phyloP scores from a whole-genome alignment of 2,329 filamentous ascomycete genomes.

The Alternaria dauci region DNA sequence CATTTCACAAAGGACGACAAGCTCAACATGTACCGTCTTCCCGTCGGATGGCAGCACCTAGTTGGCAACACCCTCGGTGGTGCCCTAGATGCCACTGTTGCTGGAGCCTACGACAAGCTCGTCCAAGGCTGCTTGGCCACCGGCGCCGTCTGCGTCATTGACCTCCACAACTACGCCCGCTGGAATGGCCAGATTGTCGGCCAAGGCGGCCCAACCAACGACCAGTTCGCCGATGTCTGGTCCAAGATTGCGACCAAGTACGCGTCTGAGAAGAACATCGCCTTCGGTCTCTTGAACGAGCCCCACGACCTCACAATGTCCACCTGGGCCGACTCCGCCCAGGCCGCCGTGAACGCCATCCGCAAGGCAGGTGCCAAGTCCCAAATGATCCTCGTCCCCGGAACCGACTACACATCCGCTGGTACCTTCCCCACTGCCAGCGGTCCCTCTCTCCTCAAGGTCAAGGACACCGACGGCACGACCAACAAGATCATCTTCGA shows the following conservation, averaged over 20 bases:
- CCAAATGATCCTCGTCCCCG: conserved; percentile 71
- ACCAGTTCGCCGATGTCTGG: conserved; percentile 68
- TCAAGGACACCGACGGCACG: conserved; percentile 68
- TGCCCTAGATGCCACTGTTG: conserved; percentile 58
- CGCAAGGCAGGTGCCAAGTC: conserved; percentile 68
- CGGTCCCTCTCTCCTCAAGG: conserved; percentile 58
- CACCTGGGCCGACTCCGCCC: conserved; percentile 67
- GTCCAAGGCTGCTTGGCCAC: conserved; percentile 65
- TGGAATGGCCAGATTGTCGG: conserved; percentile 71
- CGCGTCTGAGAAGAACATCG: conserved; percentile 61
- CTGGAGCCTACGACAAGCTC: conserved; percentile 63
- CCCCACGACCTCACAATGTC: conserved; percentile 66
- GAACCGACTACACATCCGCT: conserved; percentile 63
- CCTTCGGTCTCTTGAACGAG: conserved; percentile 75
- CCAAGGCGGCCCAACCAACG: conserved; percentile 69
- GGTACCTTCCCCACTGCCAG: conserved; percentile 36
- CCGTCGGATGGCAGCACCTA: conserved; percentile 69
- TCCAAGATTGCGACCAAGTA: conserved; percentile 65
- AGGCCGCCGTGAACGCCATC: conserved; percentile 71
- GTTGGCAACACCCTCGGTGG: conserved; percentile 62
- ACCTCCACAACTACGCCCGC: conserved; percentile 60
- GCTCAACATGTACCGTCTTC: conserved; percentile 66
- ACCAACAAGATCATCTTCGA: conserved; percentile 62
- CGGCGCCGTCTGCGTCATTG: conserved; percentile 67
- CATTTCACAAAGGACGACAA: conserved; percentile 64